These are phyloP conservation scores for Umbelopsis sp. DNA, from an alignment of 192 early-diverging fungal species.

Conservation along the genomic window DNA sequence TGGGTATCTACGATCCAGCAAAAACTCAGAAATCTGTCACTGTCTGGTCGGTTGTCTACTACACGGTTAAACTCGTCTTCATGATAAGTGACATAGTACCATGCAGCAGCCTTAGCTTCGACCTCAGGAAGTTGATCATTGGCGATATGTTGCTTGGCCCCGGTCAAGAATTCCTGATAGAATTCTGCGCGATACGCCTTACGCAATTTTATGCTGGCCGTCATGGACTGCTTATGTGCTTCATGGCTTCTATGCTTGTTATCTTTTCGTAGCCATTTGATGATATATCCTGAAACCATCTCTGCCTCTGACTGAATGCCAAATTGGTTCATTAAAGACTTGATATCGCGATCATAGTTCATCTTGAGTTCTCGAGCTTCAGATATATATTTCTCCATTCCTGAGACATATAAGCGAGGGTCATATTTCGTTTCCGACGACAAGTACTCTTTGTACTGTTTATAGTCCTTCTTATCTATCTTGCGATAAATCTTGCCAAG, in stretches of 20 bases:
- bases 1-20: constrained; percentile 52
- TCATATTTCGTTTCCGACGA: constrained; percentile 32
- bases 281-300: constrained; percentile 47
- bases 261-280: constrained; percentile 36
- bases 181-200: constrained; percentile 50
- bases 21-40: constrained; percentile 44
- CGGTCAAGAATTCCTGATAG: constrained; percentile 42
- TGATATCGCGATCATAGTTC: constrained; percentile 57
- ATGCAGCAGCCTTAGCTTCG: constrained; percentile 61
- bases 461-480: constrained; percentile 45
- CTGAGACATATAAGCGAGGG: constrained; percentile 44
- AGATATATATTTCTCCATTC: constrained; percentile 54
- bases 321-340: constrained; percentile 67
- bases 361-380: constrained; percentile 46
- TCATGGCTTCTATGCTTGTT: constrained; percentile 57
- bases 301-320: constrained; percentile 50
- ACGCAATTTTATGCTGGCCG: constrained; percentile 38
- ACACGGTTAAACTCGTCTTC: constrained; percentile 33
- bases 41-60: constrained; percentile 28
- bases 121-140: constrained; percentile 19
- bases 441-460: constrained; percentile 43
- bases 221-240: constrained; percentile 48
- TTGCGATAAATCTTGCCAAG: constrained; percentile 58
- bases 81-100: constrained; percentile 76
- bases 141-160: constrained; percentile 30